These are phyloP conservation scores for Maudiozyma barnettii DNA, from an alignment of 805 yeast species.

Conservation along the genomic window DNA sequence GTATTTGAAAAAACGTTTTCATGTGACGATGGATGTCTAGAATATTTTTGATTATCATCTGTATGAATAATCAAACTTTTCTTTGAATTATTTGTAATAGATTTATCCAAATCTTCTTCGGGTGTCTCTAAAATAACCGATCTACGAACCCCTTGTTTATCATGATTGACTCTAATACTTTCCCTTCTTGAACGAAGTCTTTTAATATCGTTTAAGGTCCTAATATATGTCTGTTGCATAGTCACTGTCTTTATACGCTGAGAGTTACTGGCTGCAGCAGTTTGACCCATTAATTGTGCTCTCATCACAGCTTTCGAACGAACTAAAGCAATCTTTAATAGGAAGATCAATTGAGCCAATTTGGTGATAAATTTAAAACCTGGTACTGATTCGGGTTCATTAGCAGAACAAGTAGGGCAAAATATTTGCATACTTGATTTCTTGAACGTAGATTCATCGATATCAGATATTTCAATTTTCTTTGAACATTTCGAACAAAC, in stretches of 20 bases:
- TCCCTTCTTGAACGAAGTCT: conserved; percentile 67
- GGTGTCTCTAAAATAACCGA: conserved; percentile 55
- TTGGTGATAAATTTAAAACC: conserved; percentile 60
- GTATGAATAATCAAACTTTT: conserved; percentile 21
- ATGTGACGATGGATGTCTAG: neutral
- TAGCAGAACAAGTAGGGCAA: conserved; percentile 56
- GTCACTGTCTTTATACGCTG: conserved; percentile 14
- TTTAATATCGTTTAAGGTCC: conserved; percentile 68
- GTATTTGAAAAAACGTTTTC: conserved; percentile 56
- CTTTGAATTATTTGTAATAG: conserved; percentile 4
- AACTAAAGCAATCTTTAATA: conserved; percentile 75
- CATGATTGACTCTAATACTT: conserved; percentile 37
- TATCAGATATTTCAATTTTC: conserved; percentile 30
- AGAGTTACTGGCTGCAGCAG: conserved; percentile 3
- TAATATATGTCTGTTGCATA: conserved; percentile 47
- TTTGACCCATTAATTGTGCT: conserved; percentile 22
- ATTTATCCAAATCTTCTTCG: conserved; percentile 18
- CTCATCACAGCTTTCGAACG: conserved; percentile 59
- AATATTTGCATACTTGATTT: conserved; percentile 30
- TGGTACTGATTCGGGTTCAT: conserved; percentile 37
- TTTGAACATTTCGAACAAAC: conserved; percentile 52
- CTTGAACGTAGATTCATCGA: conserved; percentile 42
- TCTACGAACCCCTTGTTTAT: conserved; percentile 53
- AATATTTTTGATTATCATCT: neutral
- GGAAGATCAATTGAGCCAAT: conserved; percentile 61